These are phyloP conservation scores for Hansenula lynferdii DNA, from an alignment of 1,139 yeast genomes.

Conservation along the genomic window DNA sequence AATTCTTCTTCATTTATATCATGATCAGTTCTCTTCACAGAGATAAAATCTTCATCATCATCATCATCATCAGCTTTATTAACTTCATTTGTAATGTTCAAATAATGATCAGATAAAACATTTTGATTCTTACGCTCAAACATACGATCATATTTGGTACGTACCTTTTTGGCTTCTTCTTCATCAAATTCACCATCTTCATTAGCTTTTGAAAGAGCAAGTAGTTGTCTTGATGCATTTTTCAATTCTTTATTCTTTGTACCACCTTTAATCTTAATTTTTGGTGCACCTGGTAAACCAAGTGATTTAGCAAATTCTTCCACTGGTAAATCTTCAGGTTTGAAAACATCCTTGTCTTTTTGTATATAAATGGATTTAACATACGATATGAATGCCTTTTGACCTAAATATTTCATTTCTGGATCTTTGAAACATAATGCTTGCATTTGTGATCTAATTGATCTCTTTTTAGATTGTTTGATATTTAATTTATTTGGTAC, in stretches of 20 bases:
- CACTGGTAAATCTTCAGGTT: slow-evolving; percentile 68
- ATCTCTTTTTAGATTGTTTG: slow-evolving; percentile 70
- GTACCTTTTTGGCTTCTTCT: slow-evolving; percentile 42
- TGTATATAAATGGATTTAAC: slow-evolving; percentile 81
- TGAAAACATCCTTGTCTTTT: slow-evolving; percentile 81
- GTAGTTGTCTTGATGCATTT: slow-evolving; percentile 71
- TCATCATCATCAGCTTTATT: slow-evolving; percentile 37
- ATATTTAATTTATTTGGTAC: slow-evolving; percentile 71
- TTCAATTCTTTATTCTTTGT: slow-evolving; percentile 63
- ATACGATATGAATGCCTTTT: slow-evolving; percentile 91
- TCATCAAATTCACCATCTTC: slow-evolving; percentile 59
- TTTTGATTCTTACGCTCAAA: slow-evolving; percentile 93
- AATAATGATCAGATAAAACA: slow-evolving; percentile 83
- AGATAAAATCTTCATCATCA: slow-evolving; percentile 74
- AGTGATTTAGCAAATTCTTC: slow-evolving; percentile 83
- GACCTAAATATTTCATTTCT: slow-evolving; percentile 86
- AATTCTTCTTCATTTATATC: slow-evolving; percentile 57
- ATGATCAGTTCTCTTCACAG: slow-evolving; percentile 75
- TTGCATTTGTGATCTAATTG: slow-evolving; percentile 81
- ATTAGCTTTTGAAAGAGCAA: slow-evolving; percentile 51
- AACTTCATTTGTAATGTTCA: slow-evolving; percentile 52
- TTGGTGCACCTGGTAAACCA: slow-evolving; percentile 96
- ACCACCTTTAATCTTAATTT: slow-evolving; percentile 64
- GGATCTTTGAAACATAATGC: slow-evolving; percentile 90
- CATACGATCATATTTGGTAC: slow-evolving; percentile 94